Percentiles rank a stretch among this genome's conserved stretches.
phyloP scores from a whole-genome alignment of 495 filamentous ascomycete species.

The Amphirosellinia nigrospora region DNA sequence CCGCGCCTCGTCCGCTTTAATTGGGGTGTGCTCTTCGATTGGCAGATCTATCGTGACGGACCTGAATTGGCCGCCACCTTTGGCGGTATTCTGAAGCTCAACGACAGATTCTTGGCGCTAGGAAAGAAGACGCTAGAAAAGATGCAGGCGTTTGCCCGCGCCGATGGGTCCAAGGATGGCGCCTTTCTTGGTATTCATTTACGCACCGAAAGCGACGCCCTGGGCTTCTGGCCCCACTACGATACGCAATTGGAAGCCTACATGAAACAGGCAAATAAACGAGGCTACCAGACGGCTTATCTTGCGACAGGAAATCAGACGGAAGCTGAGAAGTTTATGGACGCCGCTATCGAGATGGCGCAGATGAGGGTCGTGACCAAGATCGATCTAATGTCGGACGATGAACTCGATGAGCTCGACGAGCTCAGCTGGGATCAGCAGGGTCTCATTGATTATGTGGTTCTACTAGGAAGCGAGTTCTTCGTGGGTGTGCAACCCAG shows the following conservation, averaged over 20 bases:
- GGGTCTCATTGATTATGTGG: conserved; percentile 49
- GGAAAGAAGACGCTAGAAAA: conserved; percentile 41
- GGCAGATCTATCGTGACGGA: conserved; percentile 50
- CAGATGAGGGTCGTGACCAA: conserved; percentile 46
- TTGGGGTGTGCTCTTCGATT: conserved; percentile 58
- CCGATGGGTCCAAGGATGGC: conserved; percentile 30
- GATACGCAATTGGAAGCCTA: conserved; percentile 49
- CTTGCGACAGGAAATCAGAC: conserved; percentile 53
- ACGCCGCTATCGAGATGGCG: conserved; percentile 39
- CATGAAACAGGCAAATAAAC: conserved; percentile 36
- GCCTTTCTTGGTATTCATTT: conserved; percentile 49
- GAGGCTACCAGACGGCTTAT: conserved; percentile 46
- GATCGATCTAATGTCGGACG: conserved; percentile 40
- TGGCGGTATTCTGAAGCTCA: conserved; percentile 47
- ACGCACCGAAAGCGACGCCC: conserved; percentile 52
- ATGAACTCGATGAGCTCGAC: conserved; percentile 43
- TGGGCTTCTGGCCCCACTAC: conserved; percentile 50
- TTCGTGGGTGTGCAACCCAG: conserved; percentile 53
- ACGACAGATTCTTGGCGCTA: conserved; percentile 44
- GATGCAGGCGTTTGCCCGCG: conserved; percentile 41
- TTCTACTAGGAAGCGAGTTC: conserved; percentile 47
- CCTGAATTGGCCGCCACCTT: conserved; percentile 52
- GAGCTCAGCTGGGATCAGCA: conserved; percentile 54
- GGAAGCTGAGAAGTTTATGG: conserved; percentile 46
- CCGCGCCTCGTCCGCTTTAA: conserved; percentile 50